Percentiles rank a stretch among this genome's conserved stretches.
Evolutionary conservation across 768 basidiomycete species (phyloP).

Genomic region (Russula sp.): DNA sequence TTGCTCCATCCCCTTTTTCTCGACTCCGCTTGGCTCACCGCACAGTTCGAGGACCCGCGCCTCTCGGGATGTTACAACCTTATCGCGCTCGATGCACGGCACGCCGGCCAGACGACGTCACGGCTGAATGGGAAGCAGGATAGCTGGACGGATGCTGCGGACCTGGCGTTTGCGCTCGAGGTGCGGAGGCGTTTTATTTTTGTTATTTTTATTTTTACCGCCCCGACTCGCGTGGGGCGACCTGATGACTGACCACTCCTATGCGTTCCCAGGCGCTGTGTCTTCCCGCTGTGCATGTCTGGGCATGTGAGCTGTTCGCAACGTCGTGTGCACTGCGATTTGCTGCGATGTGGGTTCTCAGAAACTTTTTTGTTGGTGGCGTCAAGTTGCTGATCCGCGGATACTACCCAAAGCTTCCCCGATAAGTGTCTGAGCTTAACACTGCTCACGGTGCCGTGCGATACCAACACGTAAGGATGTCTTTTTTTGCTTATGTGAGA

Average conservation of each 20-base stretch:
- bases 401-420: slow-evolving; percentile 19
- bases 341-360: slow-evolving; percentile 20
- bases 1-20: slow-evolving; percentile 28
- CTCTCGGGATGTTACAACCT: slow-evolving; percentile 26
- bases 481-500: neutral
- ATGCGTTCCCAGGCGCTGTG: slow-evolving; percentile 18
- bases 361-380: neutral
- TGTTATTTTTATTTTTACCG: neutral
- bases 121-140: slow-evolving; percentile 25
- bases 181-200: slow-evolving; percentile 7
- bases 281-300: slow-evolving; percentile 28
- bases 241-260: neutral
- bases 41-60: slow-evolving; percentile 28
- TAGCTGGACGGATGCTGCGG: slow-evolving; percentile 29
- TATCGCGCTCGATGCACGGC: slow-evolving; percentile 28
- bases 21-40: slow-evolving; percentile 27
- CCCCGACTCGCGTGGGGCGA: neutral
- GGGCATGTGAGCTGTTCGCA: slow-evolving; percentile 26
- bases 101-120: slow-evolving; percentile 23
- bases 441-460: slow-evolving; percentile 16
- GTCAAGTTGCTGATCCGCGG: neutral
- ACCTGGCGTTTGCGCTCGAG: slow-evolving; percentile 26
- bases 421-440: slow-evolving; percentile 24
- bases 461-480: slow-evolving; percentile 12
- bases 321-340: slow-evolving; percentile 28